These are phyloP conservation scores for Aspergillus ochraceoroseus DNA, from an alignment of 2,329 filamentous ascomycete species.

Conservation along the genomic window DNA sequence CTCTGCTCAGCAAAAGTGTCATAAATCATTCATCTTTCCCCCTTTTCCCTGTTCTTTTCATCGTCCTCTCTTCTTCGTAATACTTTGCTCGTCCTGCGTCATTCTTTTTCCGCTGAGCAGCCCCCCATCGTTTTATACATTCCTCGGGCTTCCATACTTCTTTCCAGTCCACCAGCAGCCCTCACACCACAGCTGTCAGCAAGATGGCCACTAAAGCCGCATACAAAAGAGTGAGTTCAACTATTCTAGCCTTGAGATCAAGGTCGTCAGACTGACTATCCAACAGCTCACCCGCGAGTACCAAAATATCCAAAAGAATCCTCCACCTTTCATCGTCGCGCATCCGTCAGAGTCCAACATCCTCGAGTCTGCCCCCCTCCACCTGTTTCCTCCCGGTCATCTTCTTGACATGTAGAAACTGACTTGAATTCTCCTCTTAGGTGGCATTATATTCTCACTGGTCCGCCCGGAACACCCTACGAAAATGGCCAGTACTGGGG, in stretches of 20 bases:
- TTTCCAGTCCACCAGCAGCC: background rate
- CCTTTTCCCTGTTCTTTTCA: background rate
- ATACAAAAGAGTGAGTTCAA: slow-evolving; percentile 59
- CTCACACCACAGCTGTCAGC: slow-evolving; percentile 2
- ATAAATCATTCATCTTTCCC: too few relatives aligned
- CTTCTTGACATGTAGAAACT: slow-evolving; percentile 8
- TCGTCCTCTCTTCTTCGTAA: too few relatives aligned
- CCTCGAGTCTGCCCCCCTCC: slow-evolving; percentile 62
- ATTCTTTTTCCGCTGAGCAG: background rate
- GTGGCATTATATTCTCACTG: slow-evolving; percentile 95
- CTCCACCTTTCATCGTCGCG: slow-evolving; percentile 81
- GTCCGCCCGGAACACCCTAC: slow-evolving; percentile 90
- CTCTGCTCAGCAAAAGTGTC: too few relatives aligned
- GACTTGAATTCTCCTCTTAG: slow-evolving; percentile 40
- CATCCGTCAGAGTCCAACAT: slow-evolving; percentile 90
- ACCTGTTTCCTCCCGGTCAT: background rate
- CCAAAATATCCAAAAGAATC: slow-evolving; percentile 63
- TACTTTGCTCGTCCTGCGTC: background rate
- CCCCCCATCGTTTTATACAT: background rate
- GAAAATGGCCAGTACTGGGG: slow-evolving; percentile 97
- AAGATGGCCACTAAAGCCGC: slow-evolving; percentile 68
- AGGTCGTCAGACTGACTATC: slow-evolving; percentile 11
- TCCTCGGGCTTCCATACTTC: background rate
- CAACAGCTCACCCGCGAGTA: slow-evolving; percentile 59
- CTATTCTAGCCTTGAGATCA: background rate